Base-by-base conservation (phyloP, 495 filamentous ascomycete species). In the Friedmanniomyces endolithicus region DNA sequence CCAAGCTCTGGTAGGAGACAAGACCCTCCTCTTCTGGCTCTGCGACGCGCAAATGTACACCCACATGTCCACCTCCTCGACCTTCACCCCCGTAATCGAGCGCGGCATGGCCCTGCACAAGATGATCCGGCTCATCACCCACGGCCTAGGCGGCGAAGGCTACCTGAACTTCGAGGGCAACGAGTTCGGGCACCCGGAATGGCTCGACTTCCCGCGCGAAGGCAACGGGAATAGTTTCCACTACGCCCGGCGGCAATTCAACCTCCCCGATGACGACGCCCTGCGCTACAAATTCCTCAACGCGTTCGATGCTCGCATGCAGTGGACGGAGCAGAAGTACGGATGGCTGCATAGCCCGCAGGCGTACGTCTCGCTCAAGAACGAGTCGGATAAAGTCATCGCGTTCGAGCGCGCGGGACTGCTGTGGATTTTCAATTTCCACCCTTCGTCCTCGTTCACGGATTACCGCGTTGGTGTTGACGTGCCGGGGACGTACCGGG, bases 141-240 rank as follows among this genome's bases (percentile, higher is more conserved):
- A 98, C 70, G 80, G 74, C 29, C 79, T 98, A n/a, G 92, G 94
- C 48, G 92, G 92, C 58, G 92, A 98, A 70, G 92, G 90, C 37
- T 98, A 94, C 64, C 88, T 97, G 50, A 97, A 96, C 72, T 98
- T 98, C 64, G 88, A 95, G 70, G 92, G 90, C 57, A 98, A 98
- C 70, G 92, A 98, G 68, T 98, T 98, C 68, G 92, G 92, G 1
- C 92, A 98, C 68, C 92, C 92, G 0, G 92, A 98, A 73, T 98
- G 92, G 92, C 87, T 98, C 52, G 92, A 98, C 68, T 98, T 98
- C 71, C 92, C 92, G 11, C 85, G 92, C 29, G 89, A 78, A 57
- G 92, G 94, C 45, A 98, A 98, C 75, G 71, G 84, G 64, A 96
- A 97, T 69, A 90, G 85, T 58, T 98, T 87, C 80, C 92, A 89